Percentiles rank a stretch among this genome's conserved stretches.
Evolutionary conservation across 495 filamentous ascomycete genomes (phyloP).

Genomic region (Penicillium roqueforti): DNA sequence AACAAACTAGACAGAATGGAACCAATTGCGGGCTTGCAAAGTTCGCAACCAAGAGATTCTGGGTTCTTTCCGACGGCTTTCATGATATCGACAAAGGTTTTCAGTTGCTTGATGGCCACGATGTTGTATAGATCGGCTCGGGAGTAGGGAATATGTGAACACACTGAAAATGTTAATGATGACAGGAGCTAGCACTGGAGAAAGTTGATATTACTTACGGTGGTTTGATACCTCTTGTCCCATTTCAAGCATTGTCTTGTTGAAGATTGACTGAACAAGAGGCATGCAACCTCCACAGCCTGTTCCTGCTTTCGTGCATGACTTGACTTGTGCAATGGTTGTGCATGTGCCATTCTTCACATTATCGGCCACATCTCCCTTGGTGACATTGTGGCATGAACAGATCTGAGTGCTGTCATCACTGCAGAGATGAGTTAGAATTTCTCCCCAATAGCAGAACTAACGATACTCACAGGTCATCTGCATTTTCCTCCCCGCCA

Average conservation of each 20-base stretch:
- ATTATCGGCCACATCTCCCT: constrained; percentile 69
- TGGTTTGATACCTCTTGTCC: constrained; percentile 89
- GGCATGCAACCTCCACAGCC: constrained; percentile 96
- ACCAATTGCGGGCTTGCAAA: constrained; percentile 82
- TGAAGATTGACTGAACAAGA: constrained; percentile 88
- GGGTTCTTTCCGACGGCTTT: constrained; percentile 69
- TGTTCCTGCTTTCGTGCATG: constrained; percentile 91
- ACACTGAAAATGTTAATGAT: constrained; percentile 46
- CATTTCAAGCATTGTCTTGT: constrained; percentile 84
- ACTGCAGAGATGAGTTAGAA: constrained; percentile 29
- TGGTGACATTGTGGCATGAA: constrained; percentile 94
- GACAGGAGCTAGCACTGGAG: not conserved
- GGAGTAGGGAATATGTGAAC: constrained; percentile 81
- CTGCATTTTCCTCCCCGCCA: constrained; percentile 66
- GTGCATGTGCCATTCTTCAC: constrained; percentile 84
- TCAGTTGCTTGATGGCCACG: constrained; percentile 74
- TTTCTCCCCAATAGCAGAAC: not conserved
- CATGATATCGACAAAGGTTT: constrained; percentile 79
- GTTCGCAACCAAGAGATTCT: constrained; percentile 79
- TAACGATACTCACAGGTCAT: constrained; percentile 54
- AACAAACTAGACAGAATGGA: constrained; percentile 82
- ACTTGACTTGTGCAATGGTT: constrained; percentile 81
- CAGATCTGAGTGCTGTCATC: constrained; percentile 89
- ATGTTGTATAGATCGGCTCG: constrained; percentile 90
- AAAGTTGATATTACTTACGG: constrained; percentile 31